A percentile compares a stretch with the other conserved stretches of the same genome.
phyloP scores from a whole-genome alignment of 139 green algal genomes.

The Marvania coccoides region DNA sequence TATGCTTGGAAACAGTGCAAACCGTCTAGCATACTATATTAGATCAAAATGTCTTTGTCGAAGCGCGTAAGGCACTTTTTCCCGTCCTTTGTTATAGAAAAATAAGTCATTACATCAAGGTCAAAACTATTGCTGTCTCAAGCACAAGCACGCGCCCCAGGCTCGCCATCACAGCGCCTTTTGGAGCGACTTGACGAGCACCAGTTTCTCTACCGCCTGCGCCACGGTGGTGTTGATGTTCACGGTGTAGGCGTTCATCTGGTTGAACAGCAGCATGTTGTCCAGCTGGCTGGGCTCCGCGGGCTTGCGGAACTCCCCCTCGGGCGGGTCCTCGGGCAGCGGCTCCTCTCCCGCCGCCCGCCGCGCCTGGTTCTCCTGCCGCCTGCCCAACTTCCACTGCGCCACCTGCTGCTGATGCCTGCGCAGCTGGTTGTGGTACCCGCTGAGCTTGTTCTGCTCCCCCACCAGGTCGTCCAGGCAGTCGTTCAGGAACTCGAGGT shows the following conservation, averaged over 20 bases:
- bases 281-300: constrained; percentile 86
- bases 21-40: too few relatives aligned
- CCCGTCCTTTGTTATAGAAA: neutral
- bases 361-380: constrained; percentile 81
- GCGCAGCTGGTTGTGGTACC: constrained; percentile 41
- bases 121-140: neutral
- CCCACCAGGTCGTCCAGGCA: constrained; percentile 86
- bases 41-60: too few relatives aligned
- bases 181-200: constrained; percentile 60
- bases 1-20: too few relatives aligned
- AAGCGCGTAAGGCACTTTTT: too few relatives aligned
- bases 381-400: constrained; percentile 47
- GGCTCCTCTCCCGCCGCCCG: constrained; percentile 67
- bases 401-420: constrained; percentile 36
- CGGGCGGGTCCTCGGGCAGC: constrained; percentile 91
- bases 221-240: constrained; percentile 38
- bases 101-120: neutral
- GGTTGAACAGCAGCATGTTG: constrained; percentile 72
- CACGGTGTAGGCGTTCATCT: constrained; percentile 58
- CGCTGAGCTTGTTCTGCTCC: constrained; percentile 53
- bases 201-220: constrained; percentile 60
- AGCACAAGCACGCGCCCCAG: neutral
- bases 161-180: constrained; percentile 11
- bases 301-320: constrained; percentile 72
- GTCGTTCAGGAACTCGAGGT: constrained; percentile 82